Percentiles rank a stretch among this genome's conserved stretches.
Evolutionary conservation across 1,284 basidiomycete genomes (phyloP).

Genomic region (Golubevia pallescens): DNA sequence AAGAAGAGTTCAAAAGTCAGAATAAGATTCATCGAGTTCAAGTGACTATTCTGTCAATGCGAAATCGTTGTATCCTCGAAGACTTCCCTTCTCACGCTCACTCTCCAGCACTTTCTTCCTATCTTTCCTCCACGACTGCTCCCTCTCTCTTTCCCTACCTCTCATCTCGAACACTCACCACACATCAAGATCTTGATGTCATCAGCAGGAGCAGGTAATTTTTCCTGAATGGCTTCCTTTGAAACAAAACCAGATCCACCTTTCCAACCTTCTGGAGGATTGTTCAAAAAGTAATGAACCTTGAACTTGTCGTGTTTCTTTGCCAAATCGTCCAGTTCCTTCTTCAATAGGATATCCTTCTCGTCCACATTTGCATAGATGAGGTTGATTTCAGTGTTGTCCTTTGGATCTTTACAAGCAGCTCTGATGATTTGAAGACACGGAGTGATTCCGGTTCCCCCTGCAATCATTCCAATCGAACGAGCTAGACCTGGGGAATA

Average conservation of each 20-base stretch:
- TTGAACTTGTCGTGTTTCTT: constrained; percentile 75
- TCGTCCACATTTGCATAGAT: constrained; percentile 89
- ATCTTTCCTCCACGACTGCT: too few species aligned
- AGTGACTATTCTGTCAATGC: too few species aligned
- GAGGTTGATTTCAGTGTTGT: constrained; percentile 85
- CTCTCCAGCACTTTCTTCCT: too few species aligned
- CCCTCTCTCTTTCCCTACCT: too few species aligned
- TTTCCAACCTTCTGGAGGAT: constrained; percentile 82
- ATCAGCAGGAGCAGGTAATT: constrained; percentile 51
- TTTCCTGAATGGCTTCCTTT: constrained; percentile 85
- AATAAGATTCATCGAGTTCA: background rate
- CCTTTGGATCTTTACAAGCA: constrained; percentile 80
- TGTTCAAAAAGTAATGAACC: constrained; percentile 88
- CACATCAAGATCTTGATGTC: constrained; percentile 66
- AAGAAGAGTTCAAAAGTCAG: background rate
- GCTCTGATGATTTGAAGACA: constrained; percentile 83
- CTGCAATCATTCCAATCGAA: constrained; percentile 92
- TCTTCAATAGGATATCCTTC: constrained; percentile 73
- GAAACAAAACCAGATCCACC: constrained; percentile 90
- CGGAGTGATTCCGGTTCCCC: constrained; percentile 90
- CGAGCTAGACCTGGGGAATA: constrained; percentile 65
- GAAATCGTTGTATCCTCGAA: too few species aligned
- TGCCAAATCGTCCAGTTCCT: constrained; percentile 82
- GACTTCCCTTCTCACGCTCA: too few species aligned
- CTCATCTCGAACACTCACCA: constrained; percentile 44